Evolutionary conservation across 768 basidiomycete species (phyloP), one percentile per base, ranked within the genome.

Genomic region (Xerocomellus amylosporus): DNA sequence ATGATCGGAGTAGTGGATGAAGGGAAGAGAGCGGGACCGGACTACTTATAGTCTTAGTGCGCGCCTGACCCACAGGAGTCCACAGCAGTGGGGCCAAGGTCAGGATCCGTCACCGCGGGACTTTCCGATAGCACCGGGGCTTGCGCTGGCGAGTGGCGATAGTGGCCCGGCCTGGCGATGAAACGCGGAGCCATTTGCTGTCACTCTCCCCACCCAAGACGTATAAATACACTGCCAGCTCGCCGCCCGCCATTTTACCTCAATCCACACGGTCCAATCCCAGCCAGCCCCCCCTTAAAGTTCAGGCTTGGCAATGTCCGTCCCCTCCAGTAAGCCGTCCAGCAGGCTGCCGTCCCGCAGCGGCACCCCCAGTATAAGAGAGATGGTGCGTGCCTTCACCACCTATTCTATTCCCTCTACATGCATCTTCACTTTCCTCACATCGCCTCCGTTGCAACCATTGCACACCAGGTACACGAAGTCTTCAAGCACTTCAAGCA

Each of bases 401-500:
- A 0, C 34, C 10, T 36, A 10, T 22, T 28, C 5, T 33, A 48
- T 43, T 43, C 46, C 37, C 26, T 14, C 17, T 24, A 44, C 43
- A 67, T 73, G 64, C 72, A 61, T 34, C 49, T 73, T 26, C 71
- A 67, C 53, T 55, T 73, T 33, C 67, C 70, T 38, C 60, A 46
- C 38, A 26, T 66, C 14, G 2, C 56, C 46, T 62, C 69, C 53
- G 68, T 79, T 63, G 58, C 61, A 17, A 46, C 46, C 20, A 60
- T 82, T 40, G 73, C 58, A 13, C 61, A 79, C 28, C 84, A 90
- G 87, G 82, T 88, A 30, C 77, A 78, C 56, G 84, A 87, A 65
- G 84, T 77, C 37, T 80, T 89, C 69, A 85, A 79, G 60, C 80
- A 82, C 53, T 79, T 80, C 72, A 85, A 77, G 61, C 81, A 87